Base-by-base conservation (phyloP, 192 early-diverging fungal genomes). In the Coemansia sp. region DNA sequence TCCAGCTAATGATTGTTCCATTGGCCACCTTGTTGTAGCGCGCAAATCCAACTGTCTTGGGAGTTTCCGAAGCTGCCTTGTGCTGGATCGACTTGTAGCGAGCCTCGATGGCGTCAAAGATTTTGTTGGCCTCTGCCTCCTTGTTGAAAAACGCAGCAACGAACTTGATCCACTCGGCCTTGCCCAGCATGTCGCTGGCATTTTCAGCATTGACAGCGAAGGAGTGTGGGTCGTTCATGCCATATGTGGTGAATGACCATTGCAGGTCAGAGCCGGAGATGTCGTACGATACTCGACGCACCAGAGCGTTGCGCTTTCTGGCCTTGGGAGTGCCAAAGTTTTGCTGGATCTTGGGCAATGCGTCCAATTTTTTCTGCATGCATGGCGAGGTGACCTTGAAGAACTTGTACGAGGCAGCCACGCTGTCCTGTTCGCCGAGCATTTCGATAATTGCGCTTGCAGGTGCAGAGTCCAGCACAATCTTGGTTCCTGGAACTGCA, bases 301-400 rank as follows among this genome's bases (percentile, higher is more conserved):
- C 53, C 15, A 76, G 39, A 20, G 12, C 7, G 10, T 42, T 20
- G 38, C 32, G 48, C 14, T 52, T 57, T 37, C 51, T 55, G 21
- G 30, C 39, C 16, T n/a, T 63, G 11, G 59, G 58, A 17, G 45
- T 64, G 45, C 47, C 62, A 51, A 59, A 71, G 41, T 40, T 71
- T 40, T 77, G 74, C 53, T 60, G 39, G 34, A 77, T 59, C 54
- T 41, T 23, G 15, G 65, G 62, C 18, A 80, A 39, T 26, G 49
- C 51, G 60, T 71, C 68, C 69, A 87, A 40, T 60, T 47, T 17
- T 82, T 66, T 72, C 72, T 81, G 75, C 64, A 78, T 75, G 32
- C 80, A 81, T 4, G 80, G 64, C 9, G 80, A 78, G 0, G 75
- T 75, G 31, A 78, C 62, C n/a, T 38, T 12, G 18, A 68, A 56